phyloP scores from a whole-genome alignment of 768 basidiomycete genomes.

The Lactifluus pinguis region DNA sequence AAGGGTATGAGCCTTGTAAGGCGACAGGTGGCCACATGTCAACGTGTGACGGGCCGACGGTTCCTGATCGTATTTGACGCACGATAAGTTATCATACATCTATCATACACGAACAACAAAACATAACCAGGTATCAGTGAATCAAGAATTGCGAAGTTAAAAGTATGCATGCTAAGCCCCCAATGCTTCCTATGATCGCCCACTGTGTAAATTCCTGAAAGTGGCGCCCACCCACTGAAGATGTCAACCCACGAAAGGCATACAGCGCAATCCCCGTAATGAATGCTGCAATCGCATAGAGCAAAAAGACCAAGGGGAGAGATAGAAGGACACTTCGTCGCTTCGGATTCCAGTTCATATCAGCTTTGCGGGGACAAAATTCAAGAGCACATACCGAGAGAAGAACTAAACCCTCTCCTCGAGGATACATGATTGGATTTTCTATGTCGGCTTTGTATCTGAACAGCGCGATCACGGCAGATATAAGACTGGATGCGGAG shows the following conservation, averaged over 20 bases:
- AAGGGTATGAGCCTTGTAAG: background rate
- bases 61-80: no score
- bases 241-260: conserved; percentile 45
- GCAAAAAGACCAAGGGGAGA: conserved; percentile 63
- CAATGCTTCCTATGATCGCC: conserved; percentile 55
- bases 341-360: conserved; percentile 26
- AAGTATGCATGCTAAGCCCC: conserved; percentile 53
- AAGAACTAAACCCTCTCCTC: conserved; percentile 51
- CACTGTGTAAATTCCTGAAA: conserved; percentile 56
- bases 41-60: background rate
- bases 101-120: background rate
- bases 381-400: conserved; percentile 31
- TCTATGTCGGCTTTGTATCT: conserved; percentile 60
- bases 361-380: conserved; percentile 1
- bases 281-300: conserved; percentile 63
- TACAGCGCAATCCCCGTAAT: conserved; percentile 57
- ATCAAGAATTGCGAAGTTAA: conserved; percentile 36
- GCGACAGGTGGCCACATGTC: no score
- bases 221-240: conserved; percentile 32
- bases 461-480: conserved; percentile 62
- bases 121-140: background rate
- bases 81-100: background rate
- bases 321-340: conserved; percentile 57
- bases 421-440: conserved; percentile 34
- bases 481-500: conserved; percentile 59